Percentiles rank a stretch among this genome's conserved stretches.
Evolutionary conservation across 805 yeast genomes (phyloP).

Genomic region (Yamadazyma takamatsuzukensis): DNA sequence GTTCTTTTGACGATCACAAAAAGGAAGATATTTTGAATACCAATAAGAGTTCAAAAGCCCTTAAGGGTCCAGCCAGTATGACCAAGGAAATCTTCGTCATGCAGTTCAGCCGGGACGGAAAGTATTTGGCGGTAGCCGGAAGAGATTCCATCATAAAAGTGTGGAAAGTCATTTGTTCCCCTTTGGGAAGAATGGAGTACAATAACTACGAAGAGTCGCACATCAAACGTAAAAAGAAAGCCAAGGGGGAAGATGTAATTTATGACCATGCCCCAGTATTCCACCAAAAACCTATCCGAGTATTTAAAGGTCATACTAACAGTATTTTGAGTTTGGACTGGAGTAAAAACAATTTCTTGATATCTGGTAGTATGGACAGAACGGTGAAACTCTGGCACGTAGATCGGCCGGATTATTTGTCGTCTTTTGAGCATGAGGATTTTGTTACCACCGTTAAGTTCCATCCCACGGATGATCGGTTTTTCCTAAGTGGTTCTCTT

Average conservation of each 20-base stretch:
- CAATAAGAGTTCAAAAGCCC: no score
- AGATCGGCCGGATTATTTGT: conserved; percentile 58
- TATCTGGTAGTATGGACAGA: conserved; percentile 81
- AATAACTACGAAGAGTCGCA: conserved; percentile 17
- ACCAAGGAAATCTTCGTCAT: conserved; percentile 63
- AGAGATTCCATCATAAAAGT: conserved; percentile 63
- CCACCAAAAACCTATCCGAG: conserved; percentile 57
- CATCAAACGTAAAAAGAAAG: conserved; percentile 8
- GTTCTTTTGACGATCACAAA: no score
- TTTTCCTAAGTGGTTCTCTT: conserved; percentile 77
- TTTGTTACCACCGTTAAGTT: conserved; percentile 78
- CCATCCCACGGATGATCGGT: conserved; percentile 84
- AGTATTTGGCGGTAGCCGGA: conserved; percentile 80
- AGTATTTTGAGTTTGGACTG: conserved; percentile 78
- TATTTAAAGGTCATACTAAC: conserved; percentile 62
- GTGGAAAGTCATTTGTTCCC: conserved; percentile 78
- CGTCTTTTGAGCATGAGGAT: conserved; percentile 69
- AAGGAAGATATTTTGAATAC: no score
- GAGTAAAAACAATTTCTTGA: conserved; percentile 80
- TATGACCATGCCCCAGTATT: conserved; percentile 71
- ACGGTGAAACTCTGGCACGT: conserved; percentile 85
- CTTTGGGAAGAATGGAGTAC: conserved; percentile 58
- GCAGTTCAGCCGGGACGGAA: conserved; percentile 77
- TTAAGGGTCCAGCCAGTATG: neutral
- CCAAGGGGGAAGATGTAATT: conserved; percentile 12